These are phyloP conservation scores for Allium fistulosum DNA, from an alignment of 106 monocot genomes.

Conservation along the genomic window DNA sequence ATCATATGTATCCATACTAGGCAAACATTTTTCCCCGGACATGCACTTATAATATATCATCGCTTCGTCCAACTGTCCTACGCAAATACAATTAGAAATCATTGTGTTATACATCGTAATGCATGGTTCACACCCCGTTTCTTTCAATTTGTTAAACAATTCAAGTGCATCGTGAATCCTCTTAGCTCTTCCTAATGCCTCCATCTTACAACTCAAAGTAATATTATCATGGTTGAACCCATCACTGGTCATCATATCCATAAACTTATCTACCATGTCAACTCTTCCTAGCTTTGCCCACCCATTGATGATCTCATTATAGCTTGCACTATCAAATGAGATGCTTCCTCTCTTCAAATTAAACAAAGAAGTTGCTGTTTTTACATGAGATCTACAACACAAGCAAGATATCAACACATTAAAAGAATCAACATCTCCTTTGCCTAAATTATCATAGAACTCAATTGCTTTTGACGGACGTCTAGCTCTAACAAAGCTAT, in stretches of 20 bases:
- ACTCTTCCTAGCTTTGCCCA: slow-evolving; percentile 78
- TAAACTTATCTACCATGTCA: slow-evolving; percentile 49
- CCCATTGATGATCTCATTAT: slow-evolving; percentile 69
- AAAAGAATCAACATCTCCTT: slow-evolving; percentile 29
- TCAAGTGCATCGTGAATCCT: slow-evolving; percentile 38
- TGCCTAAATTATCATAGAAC: slow-evolving; percentile 43
- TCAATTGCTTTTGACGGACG: slow-evolving; percentile 51
- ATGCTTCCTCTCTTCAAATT: slow-evolving; percentile 47
- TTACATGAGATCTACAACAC: slow-evolving; percentile 64
- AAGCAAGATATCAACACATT: slow-evolving; percentile 53
- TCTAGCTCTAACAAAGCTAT: slow-evolving; percentile 50
- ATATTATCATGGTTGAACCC: slow-evolving; percentile 48
- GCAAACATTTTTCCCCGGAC: slow-evolving; percentile 28
- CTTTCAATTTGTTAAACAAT: slow-evolving; percentile 57
- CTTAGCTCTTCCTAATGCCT: slow-evolving; percentile 57
- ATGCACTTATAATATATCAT: slow-evolving; percentile 57
- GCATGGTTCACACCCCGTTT: slow-evolving; percentile 37
- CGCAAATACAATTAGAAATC: slow-evolving; percentile 59
- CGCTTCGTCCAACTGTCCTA: slow-evolving; percentile 49
- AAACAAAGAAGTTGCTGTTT: slow-evolving; percentile 44
- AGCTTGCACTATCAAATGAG: slow-evolving; percentile 27
- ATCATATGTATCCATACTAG: slow-evolving; percentile 38
- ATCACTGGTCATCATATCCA: slow-evolving; percentile 43
- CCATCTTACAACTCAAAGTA: slow-evolving; percentile 45
- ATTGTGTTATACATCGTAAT: slow-evolving; percentile 49